phyloP scores from a whole-genome alignment of 2,329 filamentous ascomycete genomes.

The Aphanoascus verrucosus region DNA sequence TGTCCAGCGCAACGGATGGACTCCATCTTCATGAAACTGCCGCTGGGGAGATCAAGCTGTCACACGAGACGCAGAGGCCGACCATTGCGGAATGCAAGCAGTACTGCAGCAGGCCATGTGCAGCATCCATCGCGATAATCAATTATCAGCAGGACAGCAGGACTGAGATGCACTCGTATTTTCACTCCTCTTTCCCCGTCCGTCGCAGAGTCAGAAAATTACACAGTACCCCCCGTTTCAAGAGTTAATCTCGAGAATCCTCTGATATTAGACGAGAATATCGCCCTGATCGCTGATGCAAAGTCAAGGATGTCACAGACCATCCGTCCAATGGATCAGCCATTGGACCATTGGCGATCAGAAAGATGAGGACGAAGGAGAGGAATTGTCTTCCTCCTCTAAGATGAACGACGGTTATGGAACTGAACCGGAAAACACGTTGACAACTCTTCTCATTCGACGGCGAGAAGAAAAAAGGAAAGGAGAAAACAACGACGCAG shows the following conservation, averaged over 20 bases:
- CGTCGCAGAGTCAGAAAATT: background rate
- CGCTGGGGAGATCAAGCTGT: background rate
- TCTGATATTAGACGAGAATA: background rate
- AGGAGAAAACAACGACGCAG: background rate
- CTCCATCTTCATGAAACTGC: constrained; percentile 4
- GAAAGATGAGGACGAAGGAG: background rate
- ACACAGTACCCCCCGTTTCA: constrained; percentile 3
- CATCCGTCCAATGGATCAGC: constrained; percentile 5
- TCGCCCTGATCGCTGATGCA: background rate
- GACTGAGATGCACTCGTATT: background rate
- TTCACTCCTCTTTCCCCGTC: background rate
- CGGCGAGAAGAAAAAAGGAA: background rate
- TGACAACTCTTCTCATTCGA: background rate
- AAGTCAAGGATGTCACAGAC: constrained; percentile 10
- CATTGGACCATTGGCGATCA: background rate
- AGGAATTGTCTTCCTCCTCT: background rate
- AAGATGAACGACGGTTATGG: background rate
- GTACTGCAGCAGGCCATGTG: background rate
- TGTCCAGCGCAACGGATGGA: background rate
- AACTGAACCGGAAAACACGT: background rate
- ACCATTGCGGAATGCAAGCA: background rate
- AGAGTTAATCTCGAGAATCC: background rate
- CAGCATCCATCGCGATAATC: background rate
- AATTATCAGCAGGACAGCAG: constrained; percentile 3
- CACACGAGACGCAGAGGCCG: background rate